phyloP scores from a whole-genome alignment of 495 filamentous ascomycete species.

The Hamigera avellanea region DNA sequence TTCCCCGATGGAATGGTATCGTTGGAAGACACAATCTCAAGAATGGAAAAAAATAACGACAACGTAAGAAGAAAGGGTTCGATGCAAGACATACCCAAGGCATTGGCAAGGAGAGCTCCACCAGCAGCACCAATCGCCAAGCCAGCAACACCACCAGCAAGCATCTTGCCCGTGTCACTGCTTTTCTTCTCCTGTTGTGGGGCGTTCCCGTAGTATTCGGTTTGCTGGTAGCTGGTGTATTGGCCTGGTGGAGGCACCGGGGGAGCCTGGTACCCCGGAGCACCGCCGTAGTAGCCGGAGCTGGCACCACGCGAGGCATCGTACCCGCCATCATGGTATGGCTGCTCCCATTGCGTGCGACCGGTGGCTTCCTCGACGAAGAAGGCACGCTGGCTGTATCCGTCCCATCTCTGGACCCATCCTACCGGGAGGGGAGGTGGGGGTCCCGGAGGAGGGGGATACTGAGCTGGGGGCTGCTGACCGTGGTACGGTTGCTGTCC shows the following conservation, averaged over 20 bases:
- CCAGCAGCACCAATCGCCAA: constrained; percentile 44
- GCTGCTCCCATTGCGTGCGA: constrained; percentile 45
- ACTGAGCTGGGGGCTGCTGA: too few species aligned
- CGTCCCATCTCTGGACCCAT: constrained; percentile 51
- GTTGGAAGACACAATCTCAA: too few species aligned
- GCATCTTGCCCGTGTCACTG: constrained; percentile 24
- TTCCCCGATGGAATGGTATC: too few species aligned
- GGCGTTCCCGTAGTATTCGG: background rate
- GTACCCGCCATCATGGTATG: too few species aligned
- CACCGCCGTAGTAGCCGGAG: background rate
- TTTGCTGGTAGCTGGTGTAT: background rate
- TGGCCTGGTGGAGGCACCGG: background rate
- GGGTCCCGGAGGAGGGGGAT: constrained; percentile 20
- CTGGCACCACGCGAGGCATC: background rate
- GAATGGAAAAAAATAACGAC: too few species aligned
- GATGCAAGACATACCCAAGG: constrained; percentile 40
- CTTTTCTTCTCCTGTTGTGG: constrained; percentile 26
- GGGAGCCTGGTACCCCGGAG: too few species aligned
- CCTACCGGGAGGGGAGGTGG: constrained; percentile 43
- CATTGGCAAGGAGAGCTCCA: constrained; percentile 44
- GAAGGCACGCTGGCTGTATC: constrained; percentile 43
- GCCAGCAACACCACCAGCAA: constrained; percentile 42
- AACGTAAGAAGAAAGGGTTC: too few species aligned
- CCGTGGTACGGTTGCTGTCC: background rate
- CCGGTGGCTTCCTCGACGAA: constrained; percentile 48